Evolutionary conservation across 2,329 filamentous ascomycete species (phyloP).

Genomic region (Allantophomopsis lycopodina): DNA sequence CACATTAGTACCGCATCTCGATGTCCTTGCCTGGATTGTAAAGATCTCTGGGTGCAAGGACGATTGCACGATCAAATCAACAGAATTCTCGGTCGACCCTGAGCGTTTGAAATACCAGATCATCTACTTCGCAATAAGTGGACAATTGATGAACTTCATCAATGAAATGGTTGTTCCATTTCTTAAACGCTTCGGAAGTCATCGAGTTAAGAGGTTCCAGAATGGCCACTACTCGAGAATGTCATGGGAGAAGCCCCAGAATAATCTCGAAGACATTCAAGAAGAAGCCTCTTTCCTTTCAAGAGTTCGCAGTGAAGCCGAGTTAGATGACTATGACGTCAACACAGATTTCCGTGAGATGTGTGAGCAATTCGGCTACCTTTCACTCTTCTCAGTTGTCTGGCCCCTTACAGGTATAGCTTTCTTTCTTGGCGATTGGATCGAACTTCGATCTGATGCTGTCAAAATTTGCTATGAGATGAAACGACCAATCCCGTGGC

Average conservation of each 20-base stretch:
- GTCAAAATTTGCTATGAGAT: conserved; percentile 65
- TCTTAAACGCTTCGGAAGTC: conserved; percentile 20
- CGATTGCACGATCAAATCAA: conserved; percentile 40
- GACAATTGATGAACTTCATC: conserved; percentile 57
- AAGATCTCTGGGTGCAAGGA: conserved; percentile 21
- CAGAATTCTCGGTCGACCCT: conserved; percentile 49
- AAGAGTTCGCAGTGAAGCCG: conserved; percentile 52
- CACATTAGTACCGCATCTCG: conserved; percentile 52
- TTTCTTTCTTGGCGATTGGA: conserved; percentile 65
- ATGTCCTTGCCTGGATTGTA: conserved; percentile 30
- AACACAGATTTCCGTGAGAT: conserved; percentile 62
- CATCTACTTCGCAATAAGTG: conserved; percentile 62
- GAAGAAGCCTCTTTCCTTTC: conserved; percentile 51
- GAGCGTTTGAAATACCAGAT: conserved; percentile 56
- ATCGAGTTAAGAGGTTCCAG: conserved; percentile 44
- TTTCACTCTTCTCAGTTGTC: conserved; percentile 59
- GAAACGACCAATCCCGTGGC: conserved; percentile 53
- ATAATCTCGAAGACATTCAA: conserved; percentile 33
- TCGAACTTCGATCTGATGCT: conserved; percentile 64
- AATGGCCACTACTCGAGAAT: conserved; percentile 16
- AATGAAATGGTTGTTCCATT: conserved; percentile 55
- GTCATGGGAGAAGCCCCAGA: neutral
- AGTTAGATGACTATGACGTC: conserved; percentile 57
- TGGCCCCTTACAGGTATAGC: conserved; percentile 64
- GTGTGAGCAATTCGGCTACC: conserved; percentile 60